These are phyloP conservation scores for Saccharata proteae DNA, from an alignment of 2,329 filamentous ascomycete species.

Conservation along the genomic window DNA sequence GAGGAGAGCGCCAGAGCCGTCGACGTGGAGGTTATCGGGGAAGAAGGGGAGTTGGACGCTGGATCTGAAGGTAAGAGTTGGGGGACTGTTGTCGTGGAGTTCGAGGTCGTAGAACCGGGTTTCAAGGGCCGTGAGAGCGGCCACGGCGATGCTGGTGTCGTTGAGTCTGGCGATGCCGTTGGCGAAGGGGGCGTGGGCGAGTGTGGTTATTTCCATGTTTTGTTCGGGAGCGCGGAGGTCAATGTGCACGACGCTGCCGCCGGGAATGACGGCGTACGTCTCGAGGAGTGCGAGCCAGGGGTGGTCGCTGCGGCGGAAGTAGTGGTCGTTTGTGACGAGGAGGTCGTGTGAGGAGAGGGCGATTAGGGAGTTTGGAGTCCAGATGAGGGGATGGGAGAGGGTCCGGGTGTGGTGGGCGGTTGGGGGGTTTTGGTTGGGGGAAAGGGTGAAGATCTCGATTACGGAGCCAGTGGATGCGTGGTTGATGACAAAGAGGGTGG, in stretches of 20 bases:
- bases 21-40: slow-evolving; percentile 28
- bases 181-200: slow-evolving; percentile 20
- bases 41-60: slow-evolving; percentile 9
- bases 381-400: slow-evolving; percentile 20
- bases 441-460: slow-evolving; percentile 23
- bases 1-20: slow-evolving; percentile 24
- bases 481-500: slow-evolving; percentile 28
- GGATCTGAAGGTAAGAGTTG: not conserved
- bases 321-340: slow-evolving; percentile 33
- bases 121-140: slow-evolving; percentile 21
- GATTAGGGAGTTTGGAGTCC: slow-evolving; percentile 29
- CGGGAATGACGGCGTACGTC: slow-evolving; percentile 24
- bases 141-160: slow-evolving; percentile 24
- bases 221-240: slow-evolving; percentile 12
- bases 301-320: slow-evolving; percentile 17
- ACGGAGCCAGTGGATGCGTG: slow-evolving; percentile 22
- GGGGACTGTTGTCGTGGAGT: too few relatives aligned
- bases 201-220: slow-evolving; percentile 4
- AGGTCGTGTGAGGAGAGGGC: slow-evolving; percentile 18
- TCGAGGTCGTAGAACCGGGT: slow-evolving; percentile 23
- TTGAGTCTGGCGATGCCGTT: slow-evolving; percentile 31
- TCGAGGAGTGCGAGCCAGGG: slow-evolving; percentile 23
- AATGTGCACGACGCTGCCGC: slow-evolving; percentile 25
- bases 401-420: slow-evolving; percentile 19
- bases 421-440: slow-evolving; percentile 4